Percentiles rank a stretch among this genome's conserved stretches.
Conservation (phyloP, 2,329 filamentous ascomycete species). For the Eurotiales sp. region DNA sequence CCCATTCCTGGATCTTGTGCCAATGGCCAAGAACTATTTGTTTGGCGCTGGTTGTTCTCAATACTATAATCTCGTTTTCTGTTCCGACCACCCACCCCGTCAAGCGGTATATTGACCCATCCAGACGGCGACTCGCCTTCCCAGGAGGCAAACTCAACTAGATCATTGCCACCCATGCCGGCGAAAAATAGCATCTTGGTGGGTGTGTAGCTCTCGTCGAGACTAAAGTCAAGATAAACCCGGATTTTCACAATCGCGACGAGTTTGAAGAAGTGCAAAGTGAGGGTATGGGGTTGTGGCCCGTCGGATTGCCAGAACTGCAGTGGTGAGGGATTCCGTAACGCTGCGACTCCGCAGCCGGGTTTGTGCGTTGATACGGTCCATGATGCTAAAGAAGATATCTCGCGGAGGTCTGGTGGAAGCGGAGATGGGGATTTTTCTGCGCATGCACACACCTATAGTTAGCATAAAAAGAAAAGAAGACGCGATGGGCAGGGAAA, state of each 20-base stretch:
- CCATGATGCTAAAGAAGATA: slow-evolving; percentile 64
- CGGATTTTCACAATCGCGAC: slow-evolving; percentile 49
- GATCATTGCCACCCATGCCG: slow-evolving; percentile 85
- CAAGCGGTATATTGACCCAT: slow-evolving; percentile 81
- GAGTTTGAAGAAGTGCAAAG: slow-evolving; percentile 59
- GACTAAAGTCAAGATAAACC: slow-evolving; percentile 74
- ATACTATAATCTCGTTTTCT: slow-evolving; percentile 22
- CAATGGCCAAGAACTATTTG: not conserved
- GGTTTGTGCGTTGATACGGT: slow-evolving; percentile 61
- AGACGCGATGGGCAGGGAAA: not conserved
- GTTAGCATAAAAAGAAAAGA: not conserved
- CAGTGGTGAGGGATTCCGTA: slow-evolving; percentile 54
- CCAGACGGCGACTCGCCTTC: slow-evolving; percentile 74
- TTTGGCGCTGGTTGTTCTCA: not conserved
- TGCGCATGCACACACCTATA: slow-evolving; percentile 11
- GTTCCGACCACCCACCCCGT: slow-evolving; percentile 54
- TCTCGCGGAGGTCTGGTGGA: slow-evolving; percentile 53
- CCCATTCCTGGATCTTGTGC: not conserved
- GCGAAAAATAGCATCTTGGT: slow-evolving; percentile 87
- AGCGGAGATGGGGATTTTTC: slow-evolving; percentile 35
- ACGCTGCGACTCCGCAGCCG: slow-evolving; percentile 57
- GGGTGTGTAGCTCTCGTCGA: slow-evolving; percentile 94
- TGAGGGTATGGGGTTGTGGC: slow-evolving; percentile 61
- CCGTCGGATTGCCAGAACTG: slow-evolving; percentile 66
- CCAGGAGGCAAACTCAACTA: slow-evolving; percentile 82